Conservation (phyloP, 192 early-diverging fungal species). For the Backusella circina region DNA sequence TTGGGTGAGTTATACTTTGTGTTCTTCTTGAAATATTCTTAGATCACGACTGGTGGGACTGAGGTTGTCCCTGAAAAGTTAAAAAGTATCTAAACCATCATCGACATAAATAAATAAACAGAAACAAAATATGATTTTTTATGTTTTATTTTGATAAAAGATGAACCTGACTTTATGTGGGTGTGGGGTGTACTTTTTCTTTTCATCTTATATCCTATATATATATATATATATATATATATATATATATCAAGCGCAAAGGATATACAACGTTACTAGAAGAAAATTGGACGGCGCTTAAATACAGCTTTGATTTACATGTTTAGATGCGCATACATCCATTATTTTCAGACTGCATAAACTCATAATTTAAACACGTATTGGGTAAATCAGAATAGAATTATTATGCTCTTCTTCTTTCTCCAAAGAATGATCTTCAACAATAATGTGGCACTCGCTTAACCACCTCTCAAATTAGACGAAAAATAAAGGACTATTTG, state of each 20-base stretch:
- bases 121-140: not conserved
- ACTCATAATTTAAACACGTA: too few species aligned
- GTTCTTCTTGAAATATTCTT: not conserved
- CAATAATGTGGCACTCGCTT: not conserved
- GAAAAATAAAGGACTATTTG: not conserved
- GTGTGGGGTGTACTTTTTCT: not conserved
- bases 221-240: not conserved
- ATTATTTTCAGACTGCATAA: not conserved
- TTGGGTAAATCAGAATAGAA: too few species aligned
- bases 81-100: not conserved
- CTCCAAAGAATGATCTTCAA: too few species aligned
- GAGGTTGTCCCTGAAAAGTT: not conserved
- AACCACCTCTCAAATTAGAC: not conserved
- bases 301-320: not conserved
- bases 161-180: too few species aligned
- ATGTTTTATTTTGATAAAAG: not conserved
- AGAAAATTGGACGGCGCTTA: not conserved
- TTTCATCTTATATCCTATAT: not conserved
- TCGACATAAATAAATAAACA: not conserved
- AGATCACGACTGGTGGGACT: not conserved
- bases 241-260: not conserved
- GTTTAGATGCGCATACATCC: not conserved
- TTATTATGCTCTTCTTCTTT: too few species aligned
- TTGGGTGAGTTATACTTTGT: not conserved
- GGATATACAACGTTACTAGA: not conserved